Evolutionary conservation across 1,139 yeast species (phyloP), one percentile per base, ranked within the genome.

Genomic region (Taphrina deformans): DNA sequence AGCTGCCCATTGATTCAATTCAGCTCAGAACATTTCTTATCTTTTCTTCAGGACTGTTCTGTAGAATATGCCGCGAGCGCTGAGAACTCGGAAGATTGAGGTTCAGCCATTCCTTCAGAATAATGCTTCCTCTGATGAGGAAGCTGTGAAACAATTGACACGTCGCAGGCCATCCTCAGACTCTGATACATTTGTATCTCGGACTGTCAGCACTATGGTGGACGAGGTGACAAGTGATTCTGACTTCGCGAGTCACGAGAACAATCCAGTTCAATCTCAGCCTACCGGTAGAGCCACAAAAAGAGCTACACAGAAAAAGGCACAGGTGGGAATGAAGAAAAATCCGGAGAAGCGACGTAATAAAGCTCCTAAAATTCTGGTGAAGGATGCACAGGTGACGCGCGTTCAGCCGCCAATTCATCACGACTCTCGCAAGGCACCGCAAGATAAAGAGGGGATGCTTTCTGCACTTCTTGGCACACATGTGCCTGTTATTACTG

Each of bases 401-500:
- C 48, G 27, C 4, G 7, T 10, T 7, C 9, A 44, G 48, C 48
- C 24, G 18, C n/a, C 4, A 21, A 44, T 27, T 23, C 26, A 21
- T 23, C 48, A 44, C 6, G 48, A 44, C 26, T 44, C 48, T 3
- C 48, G 48, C 10, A 44, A 44, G 27, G 48, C 48, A 21, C 48
- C 48, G 21, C 48, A 44, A 10, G 27, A 44, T 18, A 53, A 53
- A 23, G 58, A 53, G n/a, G 58, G 35, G 9, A 53, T 27, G 31
- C 33, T 53, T 12, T 12, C 40, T 24, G 40, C 31, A 10, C 31
- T 38, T n/a, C 31, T 53, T 2, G 58, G 58, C 10, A 7, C 24
- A 6, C 58, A 53, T 53, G 48, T 40, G 9, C n/a, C 29, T 6
- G n/a, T 53, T 10, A 23, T 2, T 24, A 24, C 10, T 3, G 58